Evolutionary conservation across 176 grass and related monocot species (phyloP), one percentile per base, ranked within the genome.

Genomic region (Triticum timopheevii): DNA sequence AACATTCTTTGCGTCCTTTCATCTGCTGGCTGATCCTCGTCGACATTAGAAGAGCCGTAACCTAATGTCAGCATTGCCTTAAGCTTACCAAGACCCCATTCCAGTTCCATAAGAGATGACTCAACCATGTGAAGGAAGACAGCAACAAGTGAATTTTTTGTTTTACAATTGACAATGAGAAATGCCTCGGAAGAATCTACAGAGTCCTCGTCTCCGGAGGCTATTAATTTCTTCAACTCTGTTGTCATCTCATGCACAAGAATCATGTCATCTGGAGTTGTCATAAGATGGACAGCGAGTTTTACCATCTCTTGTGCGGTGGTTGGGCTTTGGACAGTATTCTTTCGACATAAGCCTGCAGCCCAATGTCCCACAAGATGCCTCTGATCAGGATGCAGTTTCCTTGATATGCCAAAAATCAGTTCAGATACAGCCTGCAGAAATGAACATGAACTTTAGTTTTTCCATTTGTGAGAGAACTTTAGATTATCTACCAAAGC

Each of bases 61-160:
- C 65, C 80, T 77, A 79, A 76, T 36, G 88, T 34, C 87, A 90
- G 83, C 61, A 90, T 82, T 82, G 65, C 72, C 84, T 93, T 98
- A 79, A 98, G 77, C 72, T 93, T 93, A 77, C 83, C 76, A 78
- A 92, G 25, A 73, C 81, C 61, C 95, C 93, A 98, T 31, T 89
- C 87, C 83, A 98, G 84, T 87, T 98, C 93, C 85, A 80, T 49
- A 85, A 98, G 66, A 82, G 91, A 95, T 77, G 86, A 93, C 80
- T 93, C 95, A 20, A 89, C 67, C 45, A 88, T 84, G 81, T 90
- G 87, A 85, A 95, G 86, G 79, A 92, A 86, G n/a, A 90, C 27
- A 74, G 77, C 65, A 82, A 83, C 76, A 80, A 98, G 81, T 72
- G 71, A 72, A 78, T 90, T 86, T 74, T 87, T 95, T 56, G 95